phyloP scores from a whole-genome alignment of 106 monocot species.

The Gastrodia elata region DNA sequence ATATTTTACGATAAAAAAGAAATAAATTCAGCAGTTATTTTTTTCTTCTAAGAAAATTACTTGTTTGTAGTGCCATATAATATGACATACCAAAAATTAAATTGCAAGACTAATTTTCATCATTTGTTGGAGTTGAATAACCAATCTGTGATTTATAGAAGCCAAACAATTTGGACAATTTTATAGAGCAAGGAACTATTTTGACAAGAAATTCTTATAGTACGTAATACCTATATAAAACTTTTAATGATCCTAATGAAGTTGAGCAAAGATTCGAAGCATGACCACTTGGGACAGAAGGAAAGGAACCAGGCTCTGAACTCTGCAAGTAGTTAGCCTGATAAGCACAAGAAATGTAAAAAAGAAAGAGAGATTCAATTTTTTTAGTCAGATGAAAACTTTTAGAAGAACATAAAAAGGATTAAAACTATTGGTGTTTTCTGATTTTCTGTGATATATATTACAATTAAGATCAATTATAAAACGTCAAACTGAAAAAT shows the following conservation, averaged over 20 bases:
- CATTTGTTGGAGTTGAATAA: no score
- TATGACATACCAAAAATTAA: no score
- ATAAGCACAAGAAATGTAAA: conserved; percentile 6
- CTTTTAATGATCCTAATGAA: conserved; percentile 35
- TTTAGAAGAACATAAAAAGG: neutral
- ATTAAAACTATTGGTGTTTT: neutral
- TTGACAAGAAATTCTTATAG: no score
- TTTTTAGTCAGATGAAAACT: neutral
- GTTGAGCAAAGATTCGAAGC: conserved; percentile 15
- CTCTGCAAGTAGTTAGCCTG: conserved; percentile 43
- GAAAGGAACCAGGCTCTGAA: conserved; percentile 20
- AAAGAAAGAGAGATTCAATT: neutral
- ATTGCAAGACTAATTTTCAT: no score
- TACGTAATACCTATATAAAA: conserved; percentile 60
- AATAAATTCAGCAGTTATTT: no score
- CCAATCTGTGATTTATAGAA: no score
- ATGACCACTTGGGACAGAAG: conserved; percentile 30
- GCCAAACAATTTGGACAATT: no score
- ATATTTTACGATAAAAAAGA: no score
- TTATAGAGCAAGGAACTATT: no score
- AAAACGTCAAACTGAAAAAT: neutral
- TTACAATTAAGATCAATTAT: neutral
- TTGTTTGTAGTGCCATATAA: no score
- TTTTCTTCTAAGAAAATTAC: no score
- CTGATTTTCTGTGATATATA: neutral